phyloP scores from a whole-genome alignment of 768 basidiomycete species.

The Boletus subparvulus region DNA sequence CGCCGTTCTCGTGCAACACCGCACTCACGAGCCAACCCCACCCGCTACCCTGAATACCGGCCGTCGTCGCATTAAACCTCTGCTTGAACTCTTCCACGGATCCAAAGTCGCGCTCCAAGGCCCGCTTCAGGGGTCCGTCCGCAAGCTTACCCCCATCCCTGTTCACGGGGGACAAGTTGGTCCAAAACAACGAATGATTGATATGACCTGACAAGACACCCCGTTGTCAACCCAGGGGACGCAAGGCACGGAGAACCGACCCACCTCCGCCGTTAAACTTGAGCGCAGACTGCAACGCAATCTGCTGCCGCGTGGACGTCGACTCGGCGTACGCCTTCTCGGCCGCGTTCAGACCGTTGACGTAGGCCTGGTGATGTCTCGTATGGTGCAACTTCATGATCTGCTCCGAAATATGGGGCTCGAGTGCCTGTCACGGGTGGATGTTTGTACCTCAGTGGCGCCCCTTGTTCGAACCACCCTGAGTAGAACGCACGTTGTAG shows the following conservation, averaged over 20 bases:
- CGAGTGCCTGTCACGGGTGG: conserved; percentile 64
- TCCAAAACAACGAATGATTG: conserved; percentile 98
- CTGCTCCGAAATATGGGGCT: conserved; percentile 86
- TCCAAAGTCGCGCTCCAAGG: conserved; percentile 81
- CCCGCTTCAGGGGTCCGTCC: conserved; percentile 69
- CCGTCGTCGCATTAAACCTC: conserved; percentile 82
- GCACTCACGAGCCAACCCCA: conserved; percentile 93
- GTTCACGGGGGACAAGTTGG: conserved; percentile 80
- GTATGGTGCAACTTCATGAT: conserved; percentile 95
- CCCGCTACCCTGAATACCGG: conserved; percentile 92
- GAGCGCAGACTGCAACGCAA: conserved; percentile 85
- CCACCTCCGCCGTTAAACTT: conserved; percentile 97
- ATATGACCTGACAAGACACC: conserved; percentile 59
- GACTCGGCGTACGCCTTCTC: conserved; percentile 77
- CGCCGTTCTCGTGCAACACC: not conserved
- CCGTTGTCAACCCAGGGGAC: not conserved
- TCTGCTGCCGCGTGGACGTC: conserved; percentile 66
- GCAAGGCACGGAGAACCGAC: conserved; percentile 4
- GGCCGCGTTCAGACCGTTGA: conserved; percentile 91
- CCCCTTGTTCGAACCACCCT: not conserved
- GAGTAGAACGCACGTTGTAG: conserved; percentile 60
- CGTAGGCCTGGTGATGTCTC: conserved; percentile 92
- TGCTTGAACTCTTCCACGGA: conserved; percentile 85
- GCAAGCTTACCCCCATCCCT: conserved; percentile 62
- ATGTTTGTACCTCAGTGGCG: not conserved